Conservation (phyloP, 2,329 filamentous ascomycete species). For the Neurospora sp. region DNA sequence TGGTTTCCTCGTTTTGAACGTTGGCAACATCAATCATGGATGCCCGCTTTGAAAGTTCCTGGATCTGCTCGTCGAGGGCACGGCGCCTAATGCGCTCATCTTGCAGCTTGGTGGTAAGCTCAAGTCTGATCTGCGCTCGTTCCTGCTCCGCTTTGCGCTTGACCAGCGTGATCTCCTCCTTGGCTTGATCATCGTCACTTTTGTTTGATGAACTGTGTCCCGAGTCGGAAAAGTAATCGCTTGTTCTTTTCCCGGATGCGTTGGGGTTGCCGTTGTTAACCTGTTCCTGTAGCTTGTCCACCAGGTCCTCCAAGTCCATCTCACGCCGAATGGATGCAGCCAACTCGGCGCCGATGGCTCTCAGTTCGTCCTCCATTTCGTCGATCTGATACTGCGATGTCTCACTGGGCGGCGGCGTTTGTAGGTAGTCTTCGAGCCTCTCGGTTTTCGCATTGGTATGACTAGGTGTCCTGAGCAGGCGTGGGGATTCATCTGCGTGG, state of each 20-base stretch:
- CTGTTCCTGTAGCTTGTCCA: slow-evolving; percentile 80
- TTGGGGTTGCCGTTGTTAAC: slow-evolving; percentile 40
- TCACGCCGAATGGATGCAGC: slow-evolving; percentile 88
- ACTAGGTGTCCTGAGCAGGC: slow-evolving; percentile 28
- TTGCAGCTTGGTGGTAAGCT: slow-evolving; percentile 76
- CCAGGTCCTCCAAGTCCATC: slow-evolving; percentile 91
- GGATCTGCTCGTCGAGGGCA: slow-evolving; percentile 73
- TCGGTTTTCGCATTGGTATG: slow-evolving; percentile 32
- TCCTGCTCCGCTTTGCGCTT: slow-evolving; percentile 83
- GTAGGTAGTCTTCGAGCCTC: slow-evolving; percentile 41
- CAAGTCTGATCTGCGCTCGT: slow-evolving; percentile 74
- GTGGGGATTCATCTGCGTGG: slow-evolving; percentile 30
- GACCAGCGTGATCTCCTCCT: slow-evolving; percentile 69
- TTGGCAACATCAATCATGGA: slow-evolving; percentile 49
- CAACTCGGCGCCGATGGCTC: slow-evolving; percentile 85
- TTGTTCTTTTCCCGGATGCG: slow-evolving; percentile 61
- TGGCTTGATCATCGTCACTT: slow-evolving; percentile 52
- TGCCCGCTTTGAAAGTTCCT: slow-evolving; percentile 68
- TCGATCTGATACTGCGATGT: slow-evolving; percentile 49
- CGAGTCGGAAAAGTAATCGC: slow-evolving; percentile 97
- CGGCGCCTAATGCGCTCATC: slow-evolving; percentile 71
- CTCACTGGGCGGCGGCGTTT: slow-evolving; percentile 34
- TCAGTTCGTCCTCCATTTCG: slow-evolving; percentile 89
- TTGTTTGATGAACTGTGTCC: slow-evolving; percentile 78
- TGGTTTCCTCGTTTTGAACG: slow-evolving; percentile 46